A percentile compares a stretch with the other conserved stretches of the same genome.
phyloP scores from a whole-genome alignment of 495 filamentous ascomycete species.

The Daldinia loculata region DNA sequence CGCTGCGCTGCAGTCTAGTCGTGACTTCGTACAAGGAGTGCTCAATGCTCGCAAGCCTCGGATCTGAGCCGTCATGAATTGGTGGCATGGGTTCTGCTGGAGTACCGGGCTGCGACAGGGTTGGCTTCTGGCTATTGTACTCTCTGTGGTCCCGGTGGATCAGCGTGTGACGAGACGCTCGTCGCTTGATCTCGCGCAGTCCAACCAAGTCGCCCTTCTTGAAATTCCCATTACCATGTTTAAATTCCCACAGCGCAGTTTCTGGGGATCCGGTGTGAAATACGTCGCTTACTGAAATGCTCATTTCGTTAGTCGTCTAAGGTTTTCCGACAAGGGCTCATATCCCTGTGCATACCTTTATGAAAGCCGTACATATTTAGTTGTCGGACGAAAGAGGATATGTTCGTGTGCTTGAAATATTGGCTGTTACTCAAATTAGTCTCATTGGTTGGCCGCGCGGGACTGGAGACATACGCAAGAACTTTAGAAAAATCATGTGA shows the following conservation, averaged over 20 bases:
- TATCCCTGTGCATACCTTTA: slow-evolving; percentile 74
- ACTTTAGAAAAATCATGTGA: slow-evolving; percentile 98
- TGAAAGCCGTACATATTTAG: slow-evolving; percentile 99
- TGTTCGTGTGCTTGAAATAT: slow-evolving; percentile 99
- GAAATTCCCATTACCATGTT: slow-evolving; percentile 97
- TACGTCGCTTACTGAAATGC: slow-evolving; percentile 86
- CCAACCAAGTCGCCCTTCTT: slow-evolving; percentile 92
- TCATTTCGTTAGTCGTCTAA: slow-evolving; percentile 17
- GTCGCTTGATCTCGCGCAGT: slow-evolving; percentile 92
- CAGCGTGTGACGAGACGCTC: slow-evolving; percentile 93
- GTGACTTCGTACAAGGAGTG: slow-evolving; percentile 84
- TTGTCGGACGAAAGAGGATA: slow-evolving; percentile 97
- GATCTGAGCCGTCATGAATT: slow-evolving; percentile 76
- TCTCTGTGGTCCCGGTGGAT: slow-evolving; percentile 96
- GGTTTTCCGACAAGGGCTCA: slow-evolving; percentile 8
- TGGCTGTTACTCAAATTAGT: slow-evolving; percentile 60
- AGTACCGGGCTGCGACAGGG: slow-evolving; percentile 79
- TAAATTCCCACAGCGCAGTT: slow-evolving; percentile 97
- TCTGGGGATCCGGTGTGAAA: slow-evolving; percentile 98
- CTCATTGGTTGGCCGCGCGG: slow-evolving; percentile 4
- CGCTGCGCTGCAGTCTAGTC: slow-evolving; percentile 76
- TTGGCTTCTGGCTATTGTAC: slow-evolving; percentile 84
- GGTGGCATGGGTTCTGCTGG: slow-evolving; percentile 78
- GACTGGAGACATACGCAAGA: slow-evolving; percentile 74
- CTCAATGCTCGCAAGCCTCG: slow-evolving; percentile 78